Percentiles rank a stretch among this genome's conserved stretches.
Conservation (phyloP, 2,329 filamentous ascomycete genomes). For the Colletotrichum chlorophyti region DNA sequence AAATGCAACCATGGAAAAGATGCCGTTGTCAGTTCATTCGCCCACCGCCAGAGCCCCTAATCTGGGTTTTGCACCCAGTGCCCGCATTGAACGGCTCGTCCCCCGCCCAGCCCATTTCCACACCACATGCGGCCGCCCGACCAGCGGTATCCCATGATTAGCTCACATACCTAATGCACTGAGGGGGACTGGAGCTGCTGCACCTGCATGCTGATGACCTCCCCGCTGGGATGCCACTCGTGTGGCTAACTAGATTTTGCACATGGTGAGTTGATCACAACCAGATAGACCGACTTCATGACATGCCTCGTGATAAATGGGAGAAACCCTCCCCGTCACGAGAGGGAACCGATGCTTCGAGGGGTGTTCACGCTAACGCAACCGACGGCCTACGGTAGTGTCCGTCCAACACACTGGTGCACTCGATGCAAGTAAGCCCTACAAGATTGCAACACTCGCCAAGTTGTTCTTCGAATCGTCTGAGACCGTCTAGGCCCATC, state of each 20-base stretch:
- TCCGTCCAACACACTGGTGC: neutral
- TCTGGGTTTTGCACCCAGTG: neutral
- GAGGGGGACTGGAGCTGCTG: too few species aligned
- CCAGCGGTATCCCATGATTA: too few species aligned
- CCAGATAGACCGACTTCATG: too few species aligned
- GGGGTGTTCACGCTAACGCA: conserved; percentile 22
- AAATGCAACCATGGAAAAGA: neutral
- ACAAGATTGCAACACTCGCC: too few species aligned
- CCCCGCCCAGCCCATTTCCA: neutral
- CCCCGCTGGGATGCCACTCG: too few species aligned
- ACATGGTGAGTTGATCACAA: too few species aligned
- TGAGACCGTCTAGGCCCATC: too few species aligned
- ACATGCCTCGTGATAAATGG: neutral
- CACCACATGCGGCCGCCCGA: too few species aligned
- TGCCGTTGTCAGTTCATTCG: conserved; percentile 5
- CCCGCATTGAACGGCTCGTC: neutral
- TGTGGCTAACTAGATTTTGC: too few species aligned
- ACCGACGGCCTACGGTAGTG: conserved; percentile 2
- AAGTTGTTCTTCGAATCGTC: too few species aligned
- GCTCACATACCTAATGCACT: too few species aligned
- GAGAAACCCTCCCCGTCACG: neutral
- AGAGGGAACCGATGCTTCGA: conserved; percentile 1
- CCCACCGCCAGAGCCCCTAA: neutral
- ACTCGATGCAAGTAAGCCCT: conserved; percentile 4
- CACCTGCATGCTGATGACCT: too few species aligned